Percentiles rank a stretch among this genome's conserved stretches.
phyloP scores from a whole-genome alignment of 2,329 filamentous ascomycete species.

The Aspergillus clavatus region DNA sequence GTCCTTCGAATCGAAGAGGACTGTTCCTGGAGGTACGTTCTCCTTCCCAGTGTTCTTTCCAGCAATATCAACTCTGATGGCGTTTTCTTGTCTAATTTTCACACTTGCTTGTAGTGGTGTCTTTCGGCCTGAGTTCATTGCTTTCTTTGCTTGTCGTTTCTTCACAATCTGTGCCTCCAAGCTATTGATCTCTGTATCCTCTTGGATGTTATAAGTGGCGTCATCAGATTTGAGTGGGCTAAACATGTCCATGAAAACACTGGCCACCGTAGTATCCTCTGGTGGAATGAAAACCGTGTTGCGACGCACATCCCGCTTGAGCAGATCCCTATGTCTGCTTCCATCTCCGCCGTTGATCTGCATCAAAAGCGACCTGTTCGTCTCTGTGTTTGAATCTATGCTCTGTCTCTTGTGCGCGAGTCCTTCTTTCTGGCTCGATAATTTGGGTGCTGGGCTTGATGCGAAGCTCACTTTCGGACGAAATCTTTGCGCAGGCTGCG shows the following conservation, averaged over 20 bases:
- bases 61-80: conserved; percentile 42
- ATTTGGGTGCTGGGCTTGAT: conserved; percentile 15
- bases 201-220: conserved; percentile 1
- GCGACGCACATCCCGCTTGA: conserved; percentile 32
- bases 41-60: conserved; percentile 58
- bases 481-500: conserved; percentile 40
- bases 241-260: conserved; percentile 42
- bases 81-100: conserved; percentile 38
- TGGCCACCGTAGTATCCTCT: conserved; percentile 40
- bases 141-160: conserved; percentile 28
- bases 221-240: conserved; percentile 34
- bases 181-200: conserved; percentile 25
- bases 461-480: conserved; percentile 31
- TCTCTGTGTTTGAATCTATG: conserved; percentile 9
- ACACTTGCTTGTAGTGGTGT: conserved; percentile 46
- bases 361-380: conserved; percentile 15
- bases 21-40: conserved; percentile 52
- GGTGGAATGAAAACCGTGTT: conserved; percentile 41
- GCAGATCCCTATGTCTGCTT: conserved; percentile 9
- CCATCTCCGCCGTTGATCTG: conserved; percentile 7
- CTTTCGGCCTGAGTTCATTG: conserved; percentile 24
- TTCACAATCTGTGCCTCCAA: conserved; percentile 32
- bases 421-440: conserved; percentile 9
- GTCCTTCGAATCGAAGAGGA: conserved; percentile 15
- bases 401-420: conserved; percentile 4